Evolutionary conservation across 176 grass and related monocot genomes (phyloP).

Genomic region (Bothriochloa decipiens): DNA sequence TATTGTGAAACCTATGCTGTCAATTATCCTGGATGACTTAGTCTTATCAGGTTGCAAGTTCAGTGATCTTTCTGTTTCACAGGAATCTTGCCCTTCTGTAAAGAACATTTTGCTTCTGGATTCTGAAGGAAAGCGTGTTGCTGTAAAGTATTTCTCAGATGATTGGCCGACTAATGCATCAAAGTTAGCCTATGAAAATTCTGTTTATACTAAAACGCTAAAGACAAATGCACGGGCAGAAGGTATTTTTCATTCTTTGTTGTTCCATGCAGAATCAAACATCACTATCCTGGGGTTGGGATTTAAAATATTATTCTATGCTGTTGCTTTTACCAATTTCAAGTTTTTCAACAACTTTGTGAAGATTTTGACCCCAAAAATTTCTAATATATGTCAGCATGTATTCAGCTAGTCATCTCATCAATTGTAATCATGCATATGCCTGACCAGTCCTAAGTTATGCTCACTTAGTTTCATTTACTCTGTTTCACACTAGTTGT

Average conservation of each 20-base stretch:
- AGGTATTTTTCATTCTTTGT: constrained; percentile 48
- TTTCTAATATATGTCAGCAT: constrained; percentile 10
- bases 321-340: constrained; percentile 19
- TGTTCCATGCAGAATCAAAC: background rate
- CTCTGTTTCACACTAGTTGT: background rate
- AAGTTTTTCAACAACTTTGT: background rate
- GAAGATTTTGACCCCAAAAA: background rate
- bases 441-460: background rate
- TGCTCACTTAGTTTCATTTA: background rate
- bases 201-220: constrained; percentile 79
- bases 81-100: constrained; percentile 81
- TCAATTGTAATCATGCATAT: background rate
- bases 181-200: constrained; percentile 81
- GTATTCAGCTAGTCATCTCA: constrained; percentile 10
- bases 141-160: constrained; percentile 86
- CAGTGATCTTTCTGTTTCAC: constrained; percentile 31
- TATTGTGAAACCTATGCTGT: background rate
- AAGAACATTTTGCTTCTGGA: constrained; percentile 92
- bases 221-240: constrained; percentile 88
- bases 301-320: background rate
- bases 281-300: background rate
- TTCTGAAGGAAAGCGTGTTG: constrained; percentile 86
- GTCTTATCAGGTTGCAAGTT: background rate
- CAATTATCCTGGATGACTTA: constrained; percentile 13
- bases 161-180: constrained; percentile 69